A percentile compares a stretch with the other conserved stretches of the same genome.
Evolutionary conservation across 108 stramenopile species (phyloP).

Genomic region (Chaetoceros tenuissimus): DNA sequence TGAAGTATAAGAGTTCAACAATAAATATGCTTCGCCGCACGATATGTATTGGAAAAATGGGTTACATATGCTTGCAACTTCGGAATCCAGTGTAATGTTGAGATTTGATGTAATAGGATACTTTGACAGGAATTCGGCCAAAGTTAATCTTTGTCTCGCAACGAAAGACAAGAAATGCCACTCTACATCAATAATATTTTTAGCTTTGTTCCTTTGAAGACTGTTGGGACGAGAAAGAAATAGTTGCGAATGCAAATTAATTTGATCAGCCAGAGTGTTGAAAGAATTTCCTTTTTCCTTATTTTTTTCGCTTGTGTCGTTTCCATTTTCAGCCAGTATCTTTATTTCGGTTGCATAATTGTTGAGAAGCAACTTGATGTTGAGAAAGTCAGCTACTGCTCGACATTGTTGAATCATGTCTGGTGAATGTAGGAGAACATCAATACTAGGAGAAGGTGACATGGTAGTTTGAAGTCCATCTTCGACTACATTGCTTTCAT

Average conservation of each 20-base stretch:
- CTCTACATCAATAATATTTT: background rate
- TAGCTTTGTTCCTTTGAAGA: background rate
- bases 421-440: background rate
- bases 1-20: too few relatives aligned
- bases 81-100: background rate
- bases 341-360: background rate
- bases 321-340: too few relatives aligned
- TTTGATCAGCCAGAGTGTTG: background rate
- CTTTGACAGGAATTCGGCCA: background rate
- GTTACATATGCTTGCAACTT: background rate
- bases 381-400: conserved; percentile 57
- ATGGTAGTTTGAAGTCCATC: background rate
- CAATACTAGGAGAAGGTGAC: too few relatives aligned
- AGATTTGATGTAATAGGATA: background rate
- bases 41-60: background rate
- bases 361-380: conserved; percentile 44
- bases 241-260: background rate
- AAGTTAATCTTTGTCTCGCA: background rate
- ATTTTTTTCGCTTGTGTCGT: background rate
- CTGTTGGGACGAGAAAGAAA: background rate
- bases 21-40: background rate
- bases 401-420: conserved; percentile 70
- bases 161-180: background rate
- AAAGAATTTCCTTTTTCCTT: background rate
- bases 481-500: conserved; percentile 3